Evolutionary conservation across 208 protist genomes (phyloP).

Genomic region (Leishmania gerbilli): DNA sequence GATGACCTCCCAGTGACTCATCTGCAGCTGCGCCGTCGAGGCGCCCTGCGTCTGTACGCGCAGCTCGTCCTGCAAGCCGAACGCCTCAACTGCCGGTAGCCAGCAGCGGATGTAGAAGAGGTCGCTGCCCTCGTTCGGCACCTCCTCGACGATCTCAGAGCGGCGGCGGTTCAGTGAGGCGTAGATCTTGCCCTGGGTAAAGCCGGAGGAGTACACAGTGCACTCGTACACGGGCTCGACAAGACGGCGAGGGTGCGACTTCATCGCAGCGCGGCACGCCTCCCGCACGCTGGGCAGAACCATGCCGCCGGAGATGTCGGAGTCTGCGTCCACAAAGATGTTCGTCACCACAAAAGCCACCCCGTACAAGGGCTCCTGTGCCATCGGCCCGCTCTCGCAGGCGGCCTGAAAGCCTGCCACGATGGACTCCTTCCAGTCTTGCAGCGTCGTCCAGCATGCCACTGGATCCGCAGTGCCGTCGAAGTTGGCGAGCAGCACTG

Average conservation of each 20-base stretch:
- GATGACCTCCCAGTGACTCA: slow-evolving; percentile 93
- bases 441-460: slow-evolving; percentile 38
- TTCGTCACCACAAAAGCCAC: slow-evolving; percentile 89
- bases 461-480: slow-evolving; percentile 33
- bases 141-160: slow-evolving; percentile 94
- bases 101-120: slow-evolving; percentile 95
- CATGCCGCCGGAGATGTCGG: slow-evolving; percentile 86
- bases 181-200: slow-evolving; percentile 90
- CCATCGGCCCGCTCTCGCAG: slow-evolving; percentile 94
- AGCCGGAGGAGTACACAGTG: slow-evolving; percentile 94
- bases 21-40: slow-evolving; percentile 96
- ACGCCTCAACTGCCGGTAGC: slow-evolving; percentile 97
- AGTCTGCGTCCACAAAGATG: slow-evolving; percentile 42
- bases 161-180: slow-evolving; percentile 86
- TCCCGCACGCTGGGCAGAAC: slow-evolving; percentile 94
- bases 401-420: slow-evolving; percentile 97
- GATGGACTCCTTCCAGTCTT: slow-evolving; percentile 84
- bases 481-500: slow-evolving; percentile 74
- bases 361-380: slow-evolving; percentile 97
- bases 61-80: slow-evolving; percentile 97
- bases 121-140: slow-evolving; percentile 96
- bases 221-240: slow-evolving; percentile 97
- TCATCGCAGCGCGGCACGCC: slow-evolving; percentile 94
- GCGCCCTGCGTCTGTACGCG: slow-evolving; percentile 95
- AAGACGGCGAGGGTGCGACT: slow-evolving; percentile 89